Base-by-base conservation (phyloP, 2,329 filamentous ascomycete genomes). In the Cryphonectria carpinicola region DNA sequence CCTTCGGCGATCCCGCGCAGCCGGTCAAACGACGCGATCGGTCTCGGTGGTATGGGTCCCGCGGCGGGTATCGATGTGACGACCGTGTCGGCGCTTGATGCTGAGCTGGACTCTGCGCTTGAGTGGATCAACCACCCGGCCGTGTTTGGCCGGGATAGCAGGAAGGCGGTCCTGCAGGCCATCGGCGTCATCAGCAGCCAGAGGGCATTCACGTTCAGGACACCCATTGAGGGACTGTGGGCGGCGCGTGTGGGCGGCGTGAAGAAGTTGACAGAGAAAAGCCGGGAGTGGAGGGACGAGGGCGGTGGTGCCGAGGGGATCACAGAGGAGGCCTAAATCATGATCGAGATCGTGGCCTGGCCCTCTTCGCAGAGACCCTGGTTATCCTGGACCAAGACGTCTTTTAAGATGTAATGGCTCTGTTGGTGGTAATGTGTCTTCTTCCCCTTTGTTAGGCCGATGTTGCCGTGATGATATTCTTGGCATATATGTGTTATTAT, bases 81-180 rank as follows among this genome's bases (percentile, higher is more conserved):
- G 49, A 96, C 93, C 0, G 95, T 98, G 76, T 86, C 89, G 35
- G 95, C 96, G 2, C 89, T 99, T 25, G 96, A 99, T 79, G 89
- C 93, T 0, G 96, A 99, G 80, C 88, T 99, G 46, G 94, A 97
- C 79, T 89, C 93, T 46, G 93, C 93, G 66, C 84, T 99, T 22
- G 96, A 99, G 81, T 99, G 96, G 96, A 98, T 99, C 81, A 94
- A 92, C 78, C 96, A 99, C 78, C 96, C 96, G 1, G 95, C 95
- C 1, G 93, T 98, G 2, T 99, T 99, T 79, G 92, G 93, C 11
- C 90, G 96, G 52, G 96, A 99, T 79, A 96, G 93, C 70, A 91
- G 96, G 77, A 99, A 99, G 84, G 94, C 95, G 5, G 95, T 99
- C 2, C 86, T 99, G 35, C 96, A 99, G 80, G 94, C 95, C 22